These are phyloP conservation scores for Kodamaea sp. DNA, from an alignment of 1,139 yeast genomes.

Conservation along the genomic window DNA sequence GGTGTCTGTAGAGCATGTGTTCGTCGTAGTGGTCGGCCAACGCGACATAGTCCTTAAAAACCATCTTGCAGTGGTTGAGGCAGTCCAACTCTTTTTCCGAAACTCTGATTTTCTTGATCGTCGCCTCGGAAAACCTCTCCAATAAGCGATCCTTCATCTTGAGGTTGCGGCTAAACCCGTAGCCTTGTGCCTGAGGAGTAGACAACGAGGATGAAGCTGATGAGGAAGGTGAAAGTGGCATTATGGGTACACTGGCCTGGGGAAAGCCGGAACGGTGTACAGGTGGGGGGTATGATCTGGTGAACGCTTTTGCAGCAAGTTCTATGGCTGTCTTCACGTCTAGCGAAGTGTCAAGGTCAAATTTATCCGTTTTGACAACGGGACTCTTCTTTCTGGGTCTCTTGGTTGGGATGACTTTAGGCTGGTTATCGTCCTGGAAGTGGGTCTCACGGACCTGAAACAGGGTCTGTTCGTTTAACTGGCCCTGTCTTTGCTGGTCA, in stretches of 20 bases:
- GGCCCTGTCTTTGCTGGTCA: neutral
- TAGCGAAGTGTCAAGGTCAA: slow-evolving; percentile 5
- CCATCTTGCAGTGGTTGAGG: slow-evolving; percentile 12
- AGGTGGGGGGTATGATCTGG: slow-evolving; percentile 5
- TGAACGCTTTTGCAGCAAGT: slow-evolving; percentile 14
- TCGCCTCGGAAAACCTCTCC: slow-evolving; percentile 7
- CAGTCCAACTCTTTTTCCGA: slow-evolving; percentile 13
- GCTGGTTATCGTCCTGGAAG: neutral
- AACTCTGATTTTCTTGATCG: slow-evolving; percentile 9
- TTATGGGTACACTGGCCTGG: neutral
- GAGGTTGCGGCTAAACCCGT: slow-evolving; percentile 1
- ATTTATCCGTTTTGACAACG: slow-evolving; percentile 3
- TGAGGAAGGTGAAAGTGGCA: slow-evolving; percentile 5
- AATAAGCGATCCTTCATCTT: slow-evolving; percentile 8
- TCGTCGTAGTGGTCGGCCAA: slow-evolving; percentile 15
- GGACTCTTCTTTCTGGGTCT: slow-evolving; percentile 2
- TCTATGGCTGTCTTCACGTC: slow-evolving; percentile 16
- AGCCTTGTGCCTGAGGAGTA: slow-evolving; percentile 3
- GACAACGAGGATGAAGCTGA: slow-evolving; percentile 6
- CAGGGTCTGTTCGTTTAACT: too few relatives aligned
- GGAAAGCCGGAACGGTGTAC: neutral
- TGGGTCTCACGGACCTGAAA: neutral
- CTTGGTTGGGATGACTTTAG: neutral
- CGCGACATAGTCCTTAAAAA: slow-evolving; percentile 13
- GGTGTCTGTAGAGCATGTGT: slow-evolving; percentile 11